Evolutionary conservation across 2,329 filamentous ascomycete species (phyloP), one percentile per base, ranked within the genome.

Genomic region (Canariomyces notabilis): DNA sequence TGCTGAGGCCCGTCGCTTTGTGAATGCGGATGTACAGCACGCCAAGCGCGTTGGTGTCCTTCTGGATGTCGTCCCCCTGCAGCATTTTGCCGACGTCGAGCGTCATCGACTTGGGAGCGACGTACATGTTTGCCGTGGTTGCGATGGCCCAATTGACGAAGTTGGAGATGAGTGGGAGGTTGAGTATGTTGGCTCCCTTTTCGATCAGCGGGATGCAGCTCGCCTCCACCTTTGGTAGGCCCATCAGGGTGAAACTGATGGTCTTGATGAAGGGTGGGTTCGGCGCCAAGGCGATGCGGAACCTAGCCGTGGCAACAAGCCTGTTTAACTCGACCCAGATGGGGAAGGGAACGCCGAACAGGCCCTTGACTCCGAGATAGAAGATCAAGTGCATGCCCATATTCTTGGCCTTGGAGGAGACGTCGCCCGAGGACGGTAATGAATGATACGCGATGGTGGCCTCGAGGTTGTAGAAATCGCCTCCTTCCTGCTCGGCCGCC

Each of bases 301-400:
- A 65, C 33, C 91, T 80, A 14, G 91, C 83, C 0, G 91, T 97
- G 2, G 87, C 89, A 18, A 97, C 86, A n/a, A 97, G 73, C 15
- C 89, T 85, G 56, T 87, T 82, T n/a, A 97, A 73, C 65, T 96
- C 90, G 46, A 95, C 89, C 76, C 78, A 94, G 39, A 95, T 86
- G 0, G 89, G 89, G 16, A 95, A 73, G 0, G 89, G 89, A 0
- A 95, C 83, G 21, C 90, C 90, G 56, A 96, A 93, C 5, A 96
- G 73, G 0, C 90, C 90, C 61, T 87, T 89, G 61, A 95, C 72
- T 47, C 93, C 93, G 1, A 97, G 77, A 55, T 96, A 97, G 64
- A 98, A 97, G 7, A 96, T 80, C 12, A 97, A 69, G 59, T 94
- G 86, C 89, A 96, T 95, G 60, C 95, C 90, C 88, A 96, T 95